Evolutionary conservation across 139 green algal species (phyloP).

Genomic region (Chloropicon primus): DNA sequence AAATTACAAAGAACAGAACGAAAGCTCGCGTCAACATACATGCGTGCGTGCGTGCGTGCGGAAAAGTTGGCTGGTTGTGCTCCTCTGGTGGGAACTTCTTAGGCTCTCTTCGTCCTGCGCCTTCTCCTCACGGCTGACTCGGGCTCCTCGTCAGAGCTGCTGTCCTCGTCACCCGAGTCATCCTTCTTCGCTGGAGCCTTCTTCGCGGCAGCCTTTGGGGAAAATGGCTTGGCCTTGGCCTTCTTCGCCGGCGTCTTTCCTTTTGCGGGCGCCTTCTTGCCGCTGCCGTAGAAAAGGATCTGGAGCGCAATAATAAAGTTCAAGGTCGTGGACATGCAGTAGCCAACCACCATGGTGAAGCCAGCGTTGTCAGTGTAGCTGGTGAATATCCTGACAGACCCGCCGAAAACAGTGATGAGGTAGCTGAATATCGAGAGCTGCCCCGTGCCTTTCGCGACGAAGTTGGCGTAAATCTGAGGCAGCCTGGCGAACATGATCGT

Average conservation of each 20-base stretch:
- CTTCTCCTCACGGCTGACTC: background rate
- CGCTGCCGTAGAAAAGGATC: background rate
- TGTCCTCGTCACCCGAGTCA: background rate
- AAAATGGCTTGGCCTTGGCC: background rate
- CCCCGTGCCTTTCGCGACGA: constrained; percentile 3
- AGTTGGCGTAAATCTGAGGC: constrained; percentile 54
- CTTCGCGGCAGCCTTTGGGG: background rate
- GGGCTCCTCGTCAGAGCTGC: background rate
- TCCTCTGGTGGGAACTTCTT: too few relatives aligned
- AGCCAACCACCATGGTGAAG: background rate
- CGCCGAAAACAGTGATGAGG: background rate
- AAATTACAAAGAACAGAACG: too few relatives aligned
- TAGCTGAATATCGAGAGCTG: background rate
- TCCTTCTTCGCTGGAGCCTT: background rate
- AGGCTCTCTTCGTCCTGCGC: background rate
- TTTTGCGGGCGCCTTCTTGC: background rate
- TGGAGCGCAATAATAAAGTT: background rate
- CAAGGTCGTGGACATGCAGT: background rate
- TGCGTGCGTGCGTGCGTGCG: too few relatives aligned
- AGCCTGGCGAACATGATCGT: constrained; percentile 46
- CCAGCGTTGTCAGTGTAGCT: background rate
- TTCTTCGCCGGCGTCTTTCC: background rate
- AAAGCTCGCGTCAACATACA: too few relatives aligned
- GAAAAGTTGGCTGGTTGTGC: too few relatives aligned
- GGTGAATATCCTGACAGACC: background rate